Percentiles rank a stretch among this genome's conserved stretches.
phyloP scores from a whole-genome alignment of 139 green algal genomes.

The Asterochloris sp. region DNA sequence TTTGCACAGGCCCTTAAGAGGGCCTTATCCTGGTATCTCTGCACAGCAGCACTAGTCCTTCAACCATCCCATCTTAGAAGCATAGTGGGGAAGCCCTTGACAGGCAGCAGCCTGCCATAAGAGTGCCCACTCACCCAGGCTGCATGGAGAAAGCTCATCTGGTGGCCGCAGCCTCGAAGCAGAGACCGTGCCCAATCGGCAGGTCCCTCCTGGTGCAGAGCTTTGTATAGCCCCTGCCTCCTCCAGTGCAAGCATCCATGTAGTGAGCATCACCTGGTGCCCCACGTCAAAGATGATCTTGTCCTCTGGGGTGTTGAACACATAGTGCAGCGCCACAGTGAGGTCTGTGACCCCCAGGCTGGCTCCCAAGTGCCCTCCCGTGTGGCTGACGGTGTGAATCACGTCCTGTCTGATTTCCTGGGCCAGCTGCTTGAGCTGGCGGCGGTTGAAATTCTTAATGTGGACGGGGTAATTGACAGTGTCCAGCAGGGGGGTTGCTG shows the following conservation, averaged over 20 bases:
- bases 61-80: too few relatives aligned
- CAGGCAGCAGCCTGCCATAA: too few relatives aligned
- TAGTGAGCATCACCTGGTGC: neutral
- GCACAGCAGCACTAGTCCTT: too few relatives aligned
- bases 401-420: conserved; percentile 94
- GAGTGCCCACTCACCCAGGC: too few relatives aligned
- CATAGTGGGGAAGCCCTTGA: too few relatives aligned
- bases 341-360: conserved; percentile 96
- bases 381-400: conserved; percentile 84
- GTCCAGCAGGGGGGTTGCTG: conserved; percentile 71
- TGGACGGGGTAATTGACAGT: conserved; percentile 97
- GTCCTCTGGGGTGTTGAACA: conserved; percentile 95
- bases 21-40: too few relatives aligned
- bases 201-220: neutral
- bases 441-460: conserved; percentile 94
- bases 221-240: too few relatives aligned
- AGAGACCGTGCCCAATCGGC: too few relatives aligned
- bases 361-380: conserved; percentile 87
- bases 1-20: too few relatives aligned
- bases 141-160: too few relatives aligned
- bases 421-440: conserved; percentile 91
- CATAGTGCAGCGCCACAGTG: conserved; percentile 96
- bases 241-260: too few relatives aligned
- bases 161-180: too few relatives aligned
- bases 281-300: conserved; percentile 45